A percentile compares a stretch with the other conserved stretches of the same genome.
Conservation (phyloP, 2,329 filamentous ascomycete genomes). For the Penicillium decumbens region DNA sequence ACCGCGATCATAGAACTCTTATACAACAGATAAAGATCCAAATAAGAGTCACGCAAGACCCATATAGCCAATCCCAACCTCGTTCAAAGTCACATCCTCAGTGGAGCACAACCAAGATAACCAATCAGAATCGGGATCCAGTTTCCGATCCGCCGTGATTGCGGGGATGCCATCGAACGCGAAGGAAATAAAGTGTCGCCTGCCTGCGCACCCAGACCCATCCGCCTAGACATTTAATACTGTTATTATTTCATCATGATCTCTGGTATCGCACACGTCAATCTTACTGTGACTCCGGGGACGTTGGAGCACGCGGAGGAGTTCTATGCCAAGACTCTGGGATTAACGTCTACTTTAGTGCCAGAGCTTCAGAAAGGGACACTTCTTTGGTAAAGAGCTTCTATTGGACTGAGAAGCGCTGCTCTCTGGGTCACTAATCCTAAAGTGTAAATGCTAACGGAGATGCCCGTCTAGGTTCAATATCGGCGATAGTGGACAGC, state of each 20-base stretch:
- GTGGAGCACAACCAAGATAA: background rate
- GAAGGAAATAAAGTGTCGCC: conserved; percentile 7
- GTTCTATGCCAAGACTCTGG: conserved; percentile 56
- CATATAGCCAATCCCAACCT: background rate
- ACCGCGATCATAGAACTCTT: too few relatives aligned
- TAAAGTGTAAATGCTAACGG: background rate
- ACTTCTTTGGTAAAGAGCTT: conserved; percentile 50
- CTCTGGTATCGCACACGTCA: conserved; percentile 54
- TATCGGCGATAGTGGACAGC: conserved; percentile 50
- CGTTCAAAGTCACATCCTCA: background rate
- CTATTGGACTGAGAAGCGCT: too few relatives aligned
- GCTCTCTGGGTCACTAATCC: too few relatives aligned
- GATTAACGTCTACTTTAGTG: conserved; percentile 51
- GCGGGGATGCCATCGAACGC: conserved; percentile 4
- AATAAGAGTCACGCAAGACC: background rate
- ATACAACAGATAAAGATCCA: background rate
- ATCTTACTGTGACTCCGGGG: conserved; percentile 53
- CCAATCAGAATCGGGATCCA: conserved; percentile 16
- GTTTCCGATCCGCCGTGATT: conserved; percentile 8
- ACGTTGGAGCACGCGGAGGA: conserved; percentile 50
- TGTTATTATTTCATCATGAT: conserved; percentile 40
- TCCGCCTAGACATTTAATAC: background rate
- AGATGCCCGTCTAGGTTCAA: conserved; percentile 45
- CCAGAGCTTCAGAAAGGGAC: conserved; percentile 50
- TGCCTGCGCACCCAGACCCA: background rate